Evolutionary conservation across 148 eudicot genomes (phyloP), one percentile per base, ranked within the genome.

Genomic region (Persicaria tinctoria): DNA sequence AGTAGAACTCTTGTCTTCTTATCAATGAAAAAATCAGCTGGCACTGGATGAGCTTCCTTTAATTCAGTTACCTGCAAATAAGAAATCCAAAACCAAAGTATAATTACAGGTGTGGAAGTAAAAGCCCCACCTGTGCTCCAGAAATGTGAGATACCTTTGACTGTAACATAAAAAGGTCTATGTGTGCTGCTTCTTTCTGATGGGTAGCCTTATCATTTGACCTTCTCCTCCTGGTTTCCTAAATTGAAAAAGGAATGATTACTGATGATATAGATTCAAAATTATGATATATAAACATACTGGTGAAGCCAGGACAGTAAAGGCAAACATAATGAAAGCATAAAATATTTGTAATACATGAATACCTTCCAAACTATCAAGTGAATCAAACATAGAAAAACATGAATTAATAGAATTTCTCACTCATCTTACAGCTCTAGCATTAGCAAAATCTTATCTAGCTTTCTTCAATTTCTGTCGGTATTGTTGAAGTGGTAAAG

Each of bases 221-320:
- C 83, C 83, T 95, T 78, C 93, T 85, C 83, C 97, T 92, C 82
- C 96, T 87, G 72, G 87, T 77, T 75, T 90, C 98, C 98, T 95
- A 80, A 60, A 54, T 70, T 64, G 74, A 77, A 62, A 76, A 63
- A 63, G 73, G 68, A 68, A 55, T 47, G 57, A 64, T 77, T 73
- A 74, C 73, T 72, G 70, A 76, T 74, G 69, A 74, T 38, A 41
- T 13, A 1, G 38, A 41, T 47, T 64, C 70, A 64, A 12, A 10
- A 38, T 38, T 46, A 5, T 38, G 14, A 47, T 38, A 41, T 41
- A 38, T 11, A 64, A 64, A 64, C 41, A 44, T 8, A 41, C 8
- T 41, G 18, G 41, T 64, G 70, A 38, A 47, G 46, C 46, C 38
- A 64, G 38, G 47, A 41, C 1, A 5, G 12, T 41, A 32, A 64